Base-by-base conservation (phyloP, 2,329 filamentous ascomycete species). In the Cucurbitaria berberidis region DNA sequence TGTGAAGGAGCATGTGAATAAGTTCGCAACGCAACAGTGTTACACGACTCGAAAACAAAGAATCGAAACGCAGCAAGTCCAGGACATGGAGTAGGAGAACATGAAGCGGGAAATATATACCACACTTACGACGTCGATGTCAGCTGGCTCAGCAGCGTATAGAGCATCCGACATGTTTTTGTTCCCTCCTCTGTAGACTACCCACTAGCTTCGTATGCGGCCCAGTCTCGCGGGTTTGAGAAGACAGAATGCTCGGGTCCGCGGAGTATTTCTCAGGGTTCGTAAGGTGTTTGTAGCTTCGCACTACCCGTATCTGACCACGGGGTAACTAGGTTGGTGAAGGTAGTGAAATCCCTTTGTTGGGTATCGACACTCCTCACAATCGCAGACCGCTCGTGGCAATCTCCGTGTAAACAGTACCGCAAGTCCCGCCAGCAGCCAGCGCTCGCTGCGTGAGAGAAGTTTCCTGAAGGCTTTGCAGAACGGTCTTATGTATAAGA, bases 91-190 rank as follows among this genome's bases (percentile, higher is more conserved):
- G 35, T 30, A 7, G 11, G 15, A 16, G 22, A 35, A 29, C 36
- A 21, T 3, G 10, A 2, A 43, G 22, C 30, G 16, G 35, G 21
- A 10, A 38, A 11, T 11, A 22, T 38, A 16, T 10, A 15, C 10
- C 6, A 41, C n/a, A 60, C 60, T 60, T 44, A 58, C 55, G 41
- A 63, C 54, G 46, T 59, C 57, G 22, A 63, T 58, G 3, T 51
- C 51, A 11, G 43, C 46, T 27, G 45, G 30, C 24, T 11, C 40
- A 8, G 26, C 11, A 41, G 18, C 13, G 30, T 18, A 19, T 40
- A 53, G 43, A 35, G 11, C 11, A 38, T 39, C 45, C 22, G 42
- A 42, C 24, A 45, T 49, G 26, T n/a, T n/a, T n/a, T n/a, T n/a
- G n/a, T n/a, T n/a, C n/a, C n/a, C n/a, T 50, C 45, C 50, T 42